phyloP scores from a whole-genome alignment of 2,329 filamentous ascomycete genomes.

The Aspergillus candidus region DNA sequence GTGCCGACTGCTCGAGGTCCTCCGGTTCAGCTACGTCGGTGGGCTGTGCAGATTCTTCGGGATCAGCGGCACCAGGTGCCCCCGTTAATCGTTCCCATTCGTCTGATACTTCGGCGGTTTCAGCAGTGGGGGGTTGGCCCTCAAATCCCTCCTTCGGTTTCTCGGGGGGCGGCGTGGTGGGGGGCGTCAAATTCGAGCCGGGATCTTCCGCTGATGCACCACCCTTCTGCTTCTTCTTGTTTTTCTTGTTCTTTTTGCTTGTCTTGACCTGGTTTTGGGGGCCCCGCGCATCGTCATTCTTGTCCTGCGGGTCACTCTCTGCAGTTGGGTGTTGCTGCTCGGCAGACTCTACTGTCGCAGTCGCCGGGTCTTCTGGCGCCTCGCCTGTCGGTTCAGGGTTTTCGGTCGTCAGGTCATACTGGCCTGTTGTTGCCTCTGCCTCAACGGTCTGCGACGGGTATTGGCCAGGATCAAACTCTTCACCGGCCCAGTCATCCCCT shows the following conservation, averaged over 20 bases:
- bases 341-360: not conserved
- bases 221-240: conserved; percentile 23
- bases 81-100: not conserved
- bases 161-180: conserved; percentile 32
- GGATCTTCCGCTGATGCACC: conserved; percentile 19
- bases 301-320: conserved; percentile 1
- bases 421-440: too few species aligned
- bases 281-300: not conserved
- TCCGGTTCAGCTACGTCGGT: conserved; percentile 1
- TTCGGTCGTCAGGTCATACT: too few species aligned
- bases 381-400: too few species aligned
- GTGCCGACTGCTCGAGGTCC: conserved; percentile 9
- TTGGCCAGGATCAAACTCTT: too few species aligned
- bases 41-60: conserved; percentile 1
- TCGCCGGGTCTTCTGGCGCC: not conserved
- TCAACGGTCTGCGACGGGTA: too few species aligned
- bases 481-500: not conserved
- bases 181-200: conserved; percentile 30
- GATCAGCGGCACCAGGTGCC: not conserved
- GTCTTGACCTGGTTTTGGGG: conserved; percentile 15
- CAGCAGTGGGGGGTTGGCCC: conserved; percentile 3
- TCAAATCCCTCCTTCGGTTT: conserved; percentile 9
- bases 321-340: not conserved
- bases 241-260: conserved; percentile 25
- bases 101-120: conserved; percentile 7